A percentile compares a stretch with the other conserved stretches of the same genome.
phyloP scores from a whole-genome alignment of 2,329 filamentous ascomycete species.

The Orbilia ellipsospora region DNA sequence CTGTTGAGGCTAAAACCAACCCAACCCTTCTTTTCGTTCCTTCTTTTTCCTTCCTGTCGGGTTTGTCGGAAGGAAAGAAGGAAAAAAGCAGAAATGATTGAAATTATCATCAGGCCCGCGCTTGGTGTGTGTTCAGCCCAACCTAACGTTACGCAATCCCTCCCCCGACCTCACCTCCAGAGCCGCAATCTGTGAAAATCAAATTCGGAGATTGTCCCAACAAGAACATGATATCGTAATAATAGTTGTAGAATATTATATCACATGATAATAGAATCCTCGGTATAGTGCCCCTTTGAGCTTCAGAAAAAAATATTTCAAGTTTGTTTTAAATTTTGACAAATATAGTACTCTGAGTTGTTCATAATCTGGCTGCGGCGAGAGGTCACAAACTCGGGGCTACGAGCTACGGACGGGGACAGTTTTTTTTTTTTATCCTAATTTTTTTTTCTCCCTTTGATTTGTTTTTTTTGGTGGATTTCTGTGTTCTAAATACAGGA shows the following conservation, averaged over 20 bases:
- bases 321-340: background rate
- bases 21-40: too few relatives aligned
- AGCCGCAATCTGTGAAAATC: slow-evolving; percentile 43
- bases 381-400: background rate
- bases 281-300: background rate
- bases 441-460: slow-evolving; percentile 15
- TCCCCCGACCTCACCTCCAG: slow-evolving; percentile 35
- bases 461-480: slow-evolving; percentile 20
- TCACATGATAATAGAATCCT: too few relatives aligned
- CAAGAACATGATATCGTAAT: background rate
- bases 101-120: background rate
- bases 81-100: too few relatives aligned
- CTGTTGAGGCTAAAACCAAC: background rate
- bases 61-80: too few relatives aligned
- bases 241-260: background rate
- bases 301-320: background rate
- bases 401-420: background rate
- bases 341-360: background rate
- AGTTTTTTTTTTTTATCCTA: slow-evolving; percentile 4
- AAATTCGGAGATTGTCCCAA: slow-evolving; percentile 3
- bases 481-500: slow-evolving; percentile 51
- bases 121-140: slow-evolving; percentile 29
- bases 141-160: slow-evolving; percentile 41
- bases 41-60: too few relatives aligned
- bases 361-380: background rate